Evolutionary conservation across 352 stramenopile genomes (phyloP), one percentile per base, ranked within the genome.

Genomic region (Pythium scleroteichum): DNA sequence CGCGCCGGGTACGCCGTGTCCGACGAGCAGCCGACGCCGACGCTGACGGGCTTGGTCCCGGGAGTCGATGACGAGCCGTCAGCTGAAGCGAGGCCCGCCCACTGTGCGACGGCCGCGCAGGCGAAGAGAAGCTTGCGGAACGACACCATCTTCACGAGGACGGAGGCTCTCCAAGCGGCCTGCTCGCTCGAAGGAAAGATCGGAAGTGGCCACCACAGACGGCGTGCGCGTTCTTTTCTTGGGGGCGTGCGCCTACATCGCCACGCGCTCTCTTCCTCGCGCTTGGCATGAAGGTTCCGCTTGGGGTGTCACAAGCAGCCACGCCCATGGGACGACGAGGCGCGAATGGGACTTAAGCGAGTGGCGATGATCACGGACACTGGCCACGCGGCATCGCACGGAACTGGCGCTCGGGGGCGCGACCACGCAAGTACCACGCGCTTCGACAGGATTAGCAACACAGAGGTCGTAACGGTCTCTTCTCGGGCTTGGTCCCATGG

Each of bases 1-100:
- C n/a, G 48, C 7, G 10, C 10, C 24, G 57, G 46, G 41, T 64
- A 73, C 17, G 51, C 19, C 14, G 27, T 59, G 10, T 72, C 62
- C 39, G 82, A 85, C 3, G 59, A 24, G 55, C 76, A 87, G 6
- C 78, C 76, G 14, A 81, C 74, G 6, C 59, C 63, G 19, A 81
- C 62, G 26, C 16, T 19, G 47, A 39, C 75, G 48, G 86, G 82
- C 20, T 75, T 33, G 13, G 64, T 73, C 40, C 90, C 85, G 4
- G 46, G 16, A 22, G n/a, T 38, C 6, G 22, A 14, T 6, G 22
- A 27, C 23, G 52, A 40, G 2, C 29, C 10, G 29, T 35, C 29
- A 10, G 29, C 29, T 10, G 29, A 35, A 10, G 10, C 29, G 10
- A 35, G 5, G 29, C 29, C 29, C 29, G 29, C 10, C 29, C 29